Evolutionary conservation across 768 basidiomycete genomes (phyloP), one percentile per base, ranked within the genome.

Genomic region (Lactarius deliciosus): DNA sequence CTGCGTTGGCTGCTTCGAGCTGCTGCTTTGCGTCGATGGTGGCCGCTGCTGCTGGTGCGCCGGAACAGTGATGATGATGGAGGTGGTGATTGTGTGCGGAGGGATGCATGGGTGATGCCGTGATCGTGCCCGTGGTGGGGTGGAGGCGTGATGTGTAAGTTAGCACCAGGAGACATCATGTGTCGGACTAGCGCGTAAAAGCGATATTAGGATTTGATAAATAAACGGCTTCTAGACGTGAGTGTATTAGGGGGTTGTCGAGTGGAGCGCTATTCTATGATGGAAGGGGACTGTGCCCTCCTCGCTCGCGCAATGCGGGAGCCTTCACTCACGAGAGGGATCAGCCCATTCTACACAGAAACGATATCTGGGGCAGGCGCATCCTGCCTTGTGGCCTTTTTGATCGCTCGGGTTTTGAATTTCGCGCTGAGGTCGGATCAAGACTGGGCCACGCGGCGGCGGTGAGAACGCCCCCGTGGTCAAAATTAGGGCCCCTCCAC

Each of bases 1-100:
- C 64, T 10, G 50, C 10, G 41, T 68, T 68, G 45, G 68, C 68
- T 0, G 62, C 57, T 59, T 59, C 66, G 34, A 68, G 40, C 5
- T 56, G 30, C 28, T 55, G 32, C 16, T 2, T 15, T 16, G 55
- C 41, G 41, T 11, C 11, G 38, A 25, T 11, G 62, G 20, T 32
- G 36, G 36, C 8, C 11, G 36, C 36, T 40, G 38, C 13, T 36
- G 11, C 36, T 40, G 38, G 38, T 40, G 10, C 15, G 41, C 16
- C 41, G 7, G 36, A 11, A 11, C 36, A 38, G 36, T 41, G 41
- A 18, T 47, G 3, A 18, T 50, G 32, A 15, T 47, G 54, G 36
- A 38, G 36, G 28, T 55, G 15, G 54, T 55, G 54, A 18, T 18
- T 22, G 43, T 10, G 16, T 2, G 25, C 28, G n/a, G n/a, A 43